A percentile compares a stretch with the other conserved stretches of the same genome.
Evolutionary conservation across 495 filamentous ascomycete species (phyloP).

Genomic region (Aspergillus diversus): DNA sequence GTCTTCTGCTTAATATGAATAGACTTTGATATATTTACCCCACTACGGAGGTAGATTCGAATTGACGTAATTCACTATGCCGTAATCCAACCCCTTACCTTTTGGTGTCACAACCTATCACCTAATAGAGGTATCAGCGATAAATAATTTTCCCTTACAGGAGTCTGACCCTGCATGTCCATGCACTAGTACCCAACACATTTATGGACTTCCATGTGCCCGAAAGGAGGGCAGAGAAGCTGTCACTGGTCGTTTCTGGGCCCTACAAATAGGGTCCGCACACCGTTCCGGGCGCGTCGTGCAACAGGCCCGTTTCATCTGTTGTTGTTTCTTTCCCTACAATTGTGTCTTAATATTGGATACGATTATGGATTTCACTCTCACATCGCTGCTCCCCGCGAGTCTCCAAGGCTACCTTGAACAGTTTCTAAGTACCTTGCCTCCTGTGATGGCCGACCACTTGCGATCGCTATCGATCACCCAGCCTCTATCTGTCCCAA

Average conservation of each 20-base stretch:
- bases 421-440: neutral
- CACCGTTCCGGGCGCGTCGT: too few relatives aligned
- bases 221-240: too few relatives aligned
- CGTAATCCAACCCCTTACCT: neutral
- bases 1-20: neutral
- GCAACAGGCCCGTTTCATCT: too few relatives aligned
- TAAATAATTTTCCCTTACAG: too few relatives aligned
- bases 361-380: neutral
- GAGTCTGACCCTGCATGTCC: too few relatives aligned
- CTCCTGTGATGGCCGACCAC: neutral
- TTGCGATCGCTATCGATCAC: neutral
- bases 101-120: too few relatives aligned
- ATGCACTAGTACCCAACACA: too few relatives aligned
- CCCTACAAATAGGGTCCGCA: too few relatives aligned
- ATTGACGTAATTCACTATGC: neutral
- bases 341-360: neutral
- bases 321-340: neutral
- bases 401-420: neutral
- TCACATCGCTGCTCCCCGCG: neutral
- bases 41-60: neutral
- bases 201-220: too few relatives aligned
- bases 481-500: too few relatives aligned
- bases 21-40: neutral
- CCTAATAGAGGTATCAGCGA: too few relatives aligned
- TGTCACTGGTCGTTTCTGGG: too few relatives aligned